These are phyloP conservation scores for Irpex sp. DNA, from an alignment of 1,284 basidiomycete genomes.

Conservation along the genomic window DNA sequence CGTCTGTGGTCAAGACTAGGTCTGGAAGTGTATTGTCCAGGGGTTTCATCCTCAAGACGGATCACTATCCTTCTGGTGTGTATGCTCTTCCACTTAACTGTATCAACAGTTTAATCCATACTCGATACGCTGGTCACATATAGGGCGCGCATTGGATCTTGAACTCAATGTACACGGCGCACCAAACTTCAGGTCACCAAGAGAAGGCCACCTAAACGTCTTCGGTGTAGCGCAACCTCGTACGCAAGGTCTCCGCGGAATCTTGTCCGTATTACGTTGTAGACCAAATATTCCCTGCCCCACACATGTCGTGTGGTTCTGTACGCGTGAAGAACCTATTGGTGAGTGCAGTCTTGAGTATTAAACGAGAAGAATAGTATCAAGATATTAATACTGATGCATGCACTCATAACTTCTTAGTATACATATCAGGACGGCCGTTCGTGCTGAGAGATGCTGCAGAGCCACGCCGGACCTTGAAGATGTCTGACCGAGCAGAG, in stretches of 20 bases:
- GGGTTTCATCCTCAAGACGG: slow-evolving; percentile 93
- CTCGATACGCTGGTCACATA: no score
- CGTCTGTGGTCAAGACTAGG: slow-evolving; percentile 83
- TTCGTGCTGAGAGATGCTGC: slow-evolving; percentile 95
- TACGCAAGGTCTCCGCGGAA: slow-evolving; percentile 87
- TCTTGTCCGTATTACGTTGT: slow-evolving; percentile 84
- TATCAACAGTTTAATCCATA: no score
- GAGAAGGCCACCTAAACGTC: slow-evolving; percentile 77
- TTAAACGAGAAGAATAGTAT: not conserved
- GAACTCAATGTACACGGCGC: slow-evolving; percentile 92
- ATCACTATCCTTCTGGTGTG: slow-evolving; percentile 89
- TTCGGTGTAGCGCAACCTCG: slow-evolving; percentile 96
- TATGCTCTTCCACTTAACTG: no score
- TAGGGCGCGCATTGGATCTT: slow-evolving; percentile 87
- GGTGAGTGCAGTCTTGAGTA: slow-evolving; percentile 38
- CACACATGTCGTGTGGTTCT: slow-evolving; percentile 80
- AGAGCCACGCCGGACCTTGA: slow-evolving; percentile 78
- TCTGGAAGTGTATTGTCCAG: slow-evolving; percentile 85
- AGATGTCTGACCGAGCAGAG: slow-evolving; percentile 88
- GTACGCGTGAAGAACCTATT: slow-evolving; percentile 80
- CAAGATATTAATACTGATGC: not conserved
- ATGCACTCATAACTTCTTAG: slow-evolving; percentile 26
- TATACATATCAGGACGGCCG: slow-evolving; percentile 92
- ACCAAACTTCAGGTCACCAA: slow-evolving; percentile 89
- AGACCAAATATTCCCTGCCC: slow-evolving; percentile 61